Evolutionary conservation across 2,329 filamentous ascomycete genomes (phyloP).

Genomic region (Cladosporium sp.): DNA sequence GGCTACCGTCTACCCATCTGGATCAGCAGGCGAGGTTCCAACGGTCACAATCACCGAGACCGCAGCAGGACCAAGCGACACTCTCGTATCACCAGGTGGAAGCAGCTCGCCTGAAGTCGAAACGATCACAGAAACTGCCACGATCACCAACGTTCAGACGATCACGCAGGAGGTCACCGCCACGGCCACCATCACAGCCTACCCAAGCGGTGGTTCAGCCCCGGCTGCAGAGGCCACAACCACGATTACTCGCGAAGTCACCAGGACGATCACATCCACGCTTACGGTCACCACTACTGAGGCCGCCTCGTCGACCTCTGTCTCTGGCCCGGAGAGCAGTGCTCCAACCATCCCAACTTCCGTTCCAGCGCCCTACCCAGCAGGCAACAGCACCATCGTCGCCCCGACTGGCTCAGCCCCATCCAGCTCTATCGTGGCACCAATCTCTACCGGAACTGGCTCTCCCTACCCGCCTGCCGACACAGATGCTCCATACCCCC

Average conservation of each 20-base stretch:
- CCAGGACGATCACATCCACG: not conserved
- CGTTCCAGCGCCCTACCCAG: slow-evolving; percentile 9
- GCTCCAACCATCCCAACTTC: not conserved
- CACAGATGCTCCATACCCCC: not conserved
- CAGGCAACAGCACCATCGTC: slow-evolving; percentile 2
- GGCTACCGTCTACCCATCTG: slow-evolving; percentile 1
- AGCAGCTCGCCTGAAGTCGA: not conserved
- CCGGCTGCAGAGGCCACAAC: slow-evolving; percentile 7
- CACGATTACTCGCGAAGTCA: slow-evolving; percentile 1
- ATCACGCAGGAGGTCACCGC: slow-evolving; percentile 4
- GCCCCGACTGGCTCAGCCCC: slow-evolving; percentile 9
- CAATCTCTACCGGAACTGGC: slow-evolving; percentile 1
- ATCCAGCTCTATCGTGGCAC: slow-evolving; percentile 5
- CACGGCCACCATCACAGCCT: slow-evolving; percentile 2
- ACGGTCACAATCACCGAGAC: slow-evolving; percentile 19
- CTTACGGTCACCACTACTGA: slow-evolving; percentile 5
- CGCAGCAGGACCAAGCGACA: not conserved
- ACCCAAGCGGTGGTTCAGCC: slow-evolving; percentile 1
- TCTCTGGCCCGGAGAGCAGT: not conserved
- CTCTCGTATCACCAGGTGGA: not conserved
- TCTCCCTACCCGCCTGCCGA: not conserved
- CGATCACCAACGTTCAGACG: slow-evolving; percentile 15
- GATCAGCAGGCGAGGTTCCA: not conserved
- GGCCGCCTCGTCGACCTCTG: not conserved
- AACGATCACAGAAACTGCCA: slow-evolving; percentile 17